Percentiles rank a stretch among this genome's conserved stretches.
phyloP scores from a whole-genome alignment of 306 rosid genomes.

The Senna tora region DNA sequence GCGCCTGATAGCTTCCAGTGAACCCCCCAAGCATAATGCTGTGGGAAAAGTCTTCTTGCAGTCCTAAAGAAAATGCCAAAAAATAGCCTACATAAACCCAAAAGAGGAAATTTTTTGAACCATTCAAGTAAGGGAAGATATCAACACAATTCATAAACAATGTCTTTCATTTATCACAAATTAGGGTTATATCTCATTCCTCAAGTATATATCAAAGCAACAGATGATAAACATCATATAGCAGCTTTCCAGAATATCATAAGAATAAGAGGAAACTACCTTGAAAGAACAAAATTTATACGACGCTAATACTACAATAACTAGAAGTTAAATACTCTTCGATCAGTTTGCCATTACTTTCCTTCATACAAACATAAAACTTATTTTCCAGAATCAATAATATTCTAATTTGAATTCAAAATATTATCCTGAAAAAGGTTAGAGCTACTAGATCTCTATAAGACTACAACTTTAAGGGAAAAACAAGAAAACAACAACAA shows the following conservation, averaged over 20 bases:
- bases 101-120: background rate
- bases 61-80: slow-evolving; percentile 51
- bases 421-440: background rate
- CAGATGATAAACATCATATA: background rate
- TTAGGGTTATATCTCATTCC: background rate
- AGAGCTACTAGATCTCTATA: background rate
- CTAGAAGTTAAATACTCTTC: background rate
- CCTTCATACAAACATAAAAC: background rate
- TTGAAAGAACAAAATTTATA: background rate
- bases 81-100: slow-evolving; percentile 7
- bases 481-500: too few relatives aligned
- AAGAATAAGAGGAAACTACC: background rate
- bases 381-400: background rate
- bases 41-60: slow-evolving; percentile 83
- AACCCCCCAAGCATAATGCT: slow-evolving; percentile 90
- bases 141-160: background rate
- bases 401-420: background rate
- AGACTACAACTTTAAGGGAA: background rate
- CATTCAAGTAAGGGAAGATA: background rate
- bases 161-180: background rate
- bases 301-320: background rate
- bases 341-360: background rate
- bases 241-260: background rate
- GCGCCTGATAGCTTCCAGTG: slow-evolving; percentile 67
- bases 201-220: background rate